Evolutionary conservation across 768 basidiomycete genomes (phyloP).

Genomic region (Gloeophyllum trabeum): DNA sequence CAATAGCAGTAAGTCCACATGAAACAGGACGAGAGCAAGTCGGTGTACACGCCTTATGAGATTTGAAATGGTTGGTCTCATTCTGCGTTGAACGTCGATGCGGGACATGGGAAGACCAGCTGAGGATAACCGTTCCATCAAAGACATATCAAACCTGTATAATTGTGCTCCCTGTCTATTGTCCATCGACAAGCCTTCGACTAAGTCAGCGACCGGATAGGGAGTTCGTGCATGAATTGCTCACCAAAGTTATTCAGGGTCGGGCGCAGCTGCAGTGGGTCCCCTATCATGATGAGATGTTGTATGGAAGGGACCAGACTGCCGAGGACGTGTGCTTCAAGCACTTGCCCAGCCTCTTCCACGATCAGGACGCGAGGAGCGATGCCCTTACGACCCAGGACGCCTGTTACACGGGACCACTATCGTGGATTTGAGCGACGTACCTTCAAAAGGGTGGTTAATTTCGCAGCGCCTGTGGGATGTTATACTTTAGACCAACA

Average conservation of each 20-base stretch:
- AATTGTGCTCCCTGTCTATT: constrained; percentile 39
- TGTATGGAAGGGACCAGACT: constrained; percentile 54
- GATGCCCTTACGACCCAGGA: constrained; percentile 30
- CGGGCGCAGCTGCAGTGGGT: constrained; percentile 66
- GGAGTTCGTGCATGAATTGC: too few species aligned
- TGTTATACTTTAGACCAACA: not conserved
- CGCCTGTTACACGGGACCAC: too few species aligned
- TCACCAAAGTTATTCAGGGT: constrained; percentile 51
- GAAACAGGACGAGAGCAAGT: not conserved
- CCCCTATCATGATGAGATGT: constrained; percentile 73
- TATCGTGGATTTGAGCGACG: not conserved
- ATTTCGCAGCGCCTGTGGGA: constrained; percentile 51
- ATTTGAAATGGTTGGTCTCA: constrained; percentile 60
- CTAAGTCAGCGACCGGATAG: not conserved
- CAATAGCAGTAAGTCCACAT: too few species aligned
- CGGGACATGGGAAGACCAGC: constrained; percentile 54
- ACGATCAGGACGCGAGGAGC: constrained; percentile 54
- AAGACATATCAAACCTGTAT: constrained; percentile 59
- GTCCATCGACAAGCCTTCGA: constrained; percentile 57
- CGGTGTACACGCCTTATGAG: constrained; percentile 35
- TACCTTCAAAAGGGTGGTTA: constrained; percentile 46
- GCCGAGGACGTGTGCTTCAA: constrained; percentile 66
- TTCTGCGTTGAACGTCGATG: constrained; percentile 63
- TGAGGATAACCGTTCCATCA: constrained; percentile 62
- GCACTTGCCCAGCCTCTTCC: constrained; percentile 76